Evolutionary conservation across 371 early-diverging fungal species (phyloP), one percentile per base, ranked within the genome.

Genomic region (Mortierella sp.): DNA sequence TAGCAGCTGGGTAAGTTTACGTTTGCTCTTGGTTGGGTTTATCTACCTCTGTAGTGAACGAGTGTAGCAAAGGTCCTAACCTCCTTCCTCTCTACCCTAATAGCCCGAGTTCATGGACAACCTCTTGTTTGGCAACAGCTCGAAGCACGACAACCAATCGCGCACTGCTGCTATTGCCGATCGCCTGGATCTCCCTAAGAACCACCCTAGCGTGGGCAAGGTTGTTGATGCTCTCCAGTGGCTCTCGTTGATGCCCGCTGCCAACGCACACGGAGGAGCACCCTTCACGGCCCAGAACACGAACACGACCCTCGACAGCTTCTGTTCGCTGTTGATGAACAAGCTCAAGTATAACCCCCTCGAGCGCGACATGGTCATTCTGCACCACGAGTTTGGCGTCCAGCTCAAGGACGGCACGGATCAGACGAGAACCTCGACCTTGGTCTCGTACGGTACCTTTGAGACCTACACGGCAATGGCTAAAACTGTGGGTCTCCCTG

Each of bases 401-500:
- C 90, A 93, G 77, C 89, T 91, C 72, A 80, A 77, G 54, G 83
- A 88, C 74, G 92, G 93, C 14, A 73, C 88, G 31, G 89, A 90
- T 89, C 92, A 95, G 88, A 92, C 89, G 0, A 89, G 90, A 37
- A 95, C 94, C 1, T 94, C 96, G 5, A 96, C 97, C 2, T 80
- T 97, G 79, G 88, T 95, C 28, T 89, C 92, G 6, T 97, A 96
- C 82, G 98, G 97, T 16, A 89, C 92, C 3, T 91, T 93, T 55
- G 91, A 90, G 53, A 91, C 91, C 0, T 93, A 94, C 83, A 94
- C 96, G 34, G 97, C 97, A 11, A 98, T 98, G 98, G 97, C 98
- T 21, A 95, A 94, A 77, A 96, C 96, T 1, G 98, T 98, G 21
- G 97, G 97, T 5, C 79, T 95, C 19, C 98, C 98, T 11, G 95